phyloP scores from a whole-genome alignment of 2,329 filamentous ascomycete species.

The Apiospora pterosperma region DNA sequence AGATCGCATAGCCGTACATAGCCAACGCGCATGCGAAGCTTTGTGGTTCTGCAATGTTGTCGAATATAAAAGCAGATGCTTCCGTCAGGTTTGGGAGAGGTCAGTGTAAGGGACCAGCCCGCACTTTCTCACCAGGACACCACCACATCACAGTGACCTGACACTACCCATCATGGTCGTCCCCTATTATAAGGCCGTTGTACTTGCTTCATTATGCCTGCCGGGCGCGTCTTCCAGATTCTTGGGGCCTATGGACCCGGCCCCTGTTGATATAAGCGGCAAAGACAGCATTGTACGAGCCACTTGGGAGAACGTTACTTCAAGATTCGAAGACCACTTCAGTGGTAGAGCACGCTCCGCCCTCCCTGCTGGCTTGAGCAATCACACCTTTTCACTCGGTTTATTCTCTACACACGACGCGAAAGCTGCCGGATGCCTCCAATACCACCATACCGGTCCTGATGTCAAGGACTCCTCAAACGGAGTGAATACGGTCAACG shows the following conservation, averaged over 20 bases:
- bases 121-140: not conserved
- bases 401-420: slow-evolving; percentile 35
- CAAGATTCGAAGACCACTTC: slow-evolving; percentile 18
- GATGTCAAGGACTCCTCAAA: slow-evolving; percentile 24
- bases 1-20: not conserved
- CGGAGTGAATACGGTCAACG: slow-evolving; percentile 34
- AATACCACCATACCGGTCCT: slow-evolving; percentile 32
- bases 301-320: slow-evolving; percentile 31
- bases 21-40: not conserved
- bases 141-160: not conserved
- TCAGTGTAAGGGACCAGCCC: not conserved
- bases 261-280: slow-evolving; percentile 30
- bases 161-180: not conserved
- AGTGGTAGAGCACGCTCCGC: slow-evolving; percentile 9
- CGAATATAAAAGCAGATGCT: not conserved
- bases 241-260: slow-evolving; percentile 29
- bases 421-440: slow-evolving; percentile 21
- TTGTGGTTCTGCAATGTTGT: not conserved
- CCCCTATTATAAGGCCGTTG: not conserved
- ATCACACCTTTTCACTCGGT: slow-evolving; percentile 36
- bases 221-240: slow-evolving; percentile 10
- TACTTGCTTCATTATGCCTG: slow-evolving; percentile 8
- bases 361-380: slow-evolving; percentile 16
- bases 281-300: slow-evolving; percentile 26
- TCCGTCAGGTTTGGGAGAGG: not conserved